Percentiles rank a stretch among this genome's conserved stretches.
phyloP scores from a whole-genome alignment of 495 filamentous ascomycete genomes.

The Penicillium roqueforti region DNA sequence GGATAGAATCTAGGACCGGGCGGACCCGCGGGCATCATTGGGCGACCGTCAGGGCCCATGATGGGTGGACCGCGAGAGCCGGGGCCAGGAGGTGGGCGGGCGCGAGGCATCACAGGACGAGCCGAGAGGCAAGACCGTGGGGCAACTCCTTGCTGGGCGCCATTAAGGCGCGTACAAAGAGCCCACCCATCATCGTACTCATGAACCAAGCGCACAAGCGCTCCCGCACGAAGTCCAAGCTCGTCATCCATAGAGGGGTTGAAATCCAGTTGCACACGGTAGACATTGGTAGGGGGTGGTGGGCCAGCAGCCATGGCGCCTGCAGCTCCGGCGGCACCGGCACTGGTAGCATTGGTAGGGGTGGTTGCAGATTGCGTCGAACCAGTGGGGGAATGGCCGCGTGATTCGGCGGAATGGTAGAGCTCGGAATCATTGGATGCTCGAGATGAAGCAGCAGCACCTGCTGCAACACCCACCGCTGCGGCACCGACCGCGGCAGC shows the following conservation, averaged over 20 bases:
- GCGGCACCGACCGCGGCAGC: slow-evolving; percentile 40
- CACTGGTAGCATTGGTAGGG: slow-evolving; percentile 25
- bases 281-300: slow-evolving; percentile 51
- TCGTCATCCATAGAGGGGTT: slow-evolving; percentile 90
- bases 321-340: slow-evolving; percentile 24
- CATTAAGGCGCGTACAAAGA: slow-evolving; percentile 86
- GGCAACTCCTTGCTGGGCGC: slow-evolving; percentile 85
- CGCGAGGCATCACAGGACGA: slow-evolving; percentile 83
- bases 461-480: slow-evolving; percentile 32
- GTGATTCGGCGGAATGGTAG: slow-evolving; percentile 25
- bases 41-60: slow-evolving; percentile 49
- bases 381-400: slow-evolving; percentile 11
- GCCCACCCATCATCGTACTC: slow-evolving; percentile 99
- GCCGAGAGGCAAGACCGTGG: slow-evolving; percentile 92
- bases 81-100: slow-evolving; percentile 49
- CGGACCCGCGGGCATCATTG: slow-evolving; percentile 31
- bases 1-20: slow-evolving; percentile 38
- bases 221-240: slow-evolving; percentile 69
- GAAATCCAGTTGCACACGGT: slow-evolving; percentile 95
- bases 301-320: slow-evolving; percentile 25
- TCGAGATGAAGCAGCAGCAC: slow-evolving; percentile 29
- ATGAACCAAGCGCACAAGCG: slow-evolving; percentile 81
- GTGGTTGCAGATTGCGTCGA: slow-evolving; percentile 8
- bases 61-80: slow-evolving; percentile 47
- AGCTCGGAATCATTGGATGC: slow-evolving; percentile 31